Percentiles rank a stretch among this genome's conserved stretches.
These are phyloP conservation scores for Metschnikowia aberdeeniae DNA, from an alignment of 805 yeast species.

Conservation along the genomic window DNA sequence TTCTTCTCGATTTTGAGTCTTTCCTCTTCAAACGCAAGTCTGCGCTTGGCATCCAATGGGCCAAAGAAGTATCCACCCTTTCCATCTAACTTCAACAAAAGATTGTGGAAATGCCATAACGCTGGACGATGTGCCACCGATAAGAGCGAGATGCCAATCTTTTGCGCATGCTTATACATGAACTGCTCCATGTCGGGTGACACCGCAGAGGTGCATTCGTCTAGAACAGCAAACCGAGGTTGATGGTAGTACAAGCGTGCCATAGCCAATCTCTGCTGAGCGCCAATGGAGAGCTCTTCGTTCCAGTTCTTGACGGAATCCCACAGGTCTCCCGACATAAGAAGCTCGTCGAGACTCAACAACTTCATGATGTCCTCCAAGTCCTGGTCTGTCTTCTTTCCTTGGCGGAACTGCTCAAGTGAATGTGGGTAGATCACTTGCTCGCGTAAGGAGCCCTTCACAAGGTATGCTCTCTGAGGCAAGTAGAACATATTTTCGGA, in stretches of 20 bases:
- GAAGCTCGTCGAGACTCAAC: slow-evolving; percentile 56
- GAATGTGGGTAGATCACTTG: slow-evolving; percentile 88
- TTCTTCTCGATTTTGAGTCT: slow-evolving; percentile 63
- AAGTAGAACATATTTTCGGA: slow-evolving; percentile 72
- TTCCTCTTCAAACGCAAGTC: slow-evolving; percentile 76
- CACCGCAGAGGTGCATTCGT: slow-evolving; percentile 94
- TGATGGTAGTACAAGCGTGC: slow-evolving; percentile 86
- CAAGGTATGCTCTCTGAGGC: slow-evolving; percentile 88
- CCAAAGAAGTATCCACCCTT: slow-evolving; percentile 62
- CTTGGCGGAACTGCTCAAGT: slow-evolving; percentile 46
- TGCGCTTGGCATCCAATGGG: slow-evolving; percentile 64
- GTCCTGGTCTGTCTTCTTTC: slow-evolving; percentile 43
- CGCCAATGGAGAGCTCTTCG: slow-evolving; percentile 84
- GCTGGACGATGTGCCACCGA: slow-evolving; percentile 93
- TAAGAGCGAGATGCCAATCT: slow-evolving; percentile 71
- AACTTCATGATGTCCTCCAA: slow-evolving; percentile 51
- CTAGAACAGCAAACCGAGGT: slow-evolving; percentile 91
- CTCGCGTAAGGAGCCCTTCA: slow-evolving; percentile 75
- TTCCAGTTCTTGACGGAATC: slow-evolving; percentile 77
- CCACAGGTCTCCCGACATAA: slow-evolving; percentile 40
- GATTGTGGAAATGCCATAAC: slow-evolving; percentile 86
- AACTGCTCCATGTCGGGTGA: slow-evolving; percentile 86
- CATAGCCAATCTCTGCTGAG: slow-evolving; percentile 90
- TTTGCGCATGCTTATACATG: slow-evolving; percentile 81
- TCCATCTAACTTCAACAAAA: slow-evolving; percentile 82